A percentile compares a stretch with the other conserved stretches of the same genome.
phyloP scores from a whole-genome alignment of 441 rosid species.

The Viola pubescens region DNA sequence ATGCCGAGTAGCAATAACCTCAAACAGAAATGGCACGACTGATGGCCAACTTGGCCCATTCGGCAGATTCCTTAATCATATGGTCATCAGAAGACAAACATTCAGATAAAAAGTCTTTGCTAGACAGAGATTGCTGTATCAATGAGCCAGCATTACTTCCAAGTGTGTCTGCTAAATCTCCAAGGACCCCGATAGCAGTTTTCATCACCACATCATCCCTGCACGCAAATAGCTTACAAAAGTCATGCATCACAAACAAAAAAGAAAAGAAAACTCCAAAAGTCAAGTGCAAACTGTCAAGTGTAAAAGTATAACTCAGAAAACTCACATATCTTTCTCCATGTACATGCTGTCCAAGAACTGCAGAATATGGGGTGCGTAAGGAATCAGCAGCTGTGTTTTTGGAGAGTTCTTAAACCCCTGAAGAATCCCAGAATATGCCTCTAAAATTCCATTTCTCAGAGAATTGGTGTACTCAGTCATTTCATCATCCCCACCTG shows the following conservation, averaged over 20 bases:
- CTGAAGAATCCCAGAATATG: conserved; percentile 57
- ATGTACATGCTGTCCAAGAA: conserved; percentile 48
- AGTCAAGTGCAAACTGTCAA: background rate
- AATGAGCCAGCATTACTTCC: conserved; percentile 47
- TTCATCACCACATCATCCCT: conserved; percentile 55
- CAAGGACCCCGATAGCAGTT: conserved; percentile 52
- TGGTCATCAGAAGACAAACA: conserved; percentile 46
- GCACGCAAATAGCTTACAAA: conserved; percentile 1
- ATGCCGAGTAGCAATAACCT: conserved; percentile 18
- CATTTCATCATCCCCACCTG: conserved; percentile 49
- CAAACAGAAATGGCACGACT: conserved; percentile 46
- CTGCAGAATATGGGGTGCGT: conserved; percentile 47
- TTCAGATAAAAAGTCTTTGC: conserved; percentile 45
- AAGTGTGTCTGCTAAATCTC: conserved; percentile 54
- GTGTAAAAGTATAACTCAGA: background rate
- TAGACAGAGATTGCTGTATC: conserved; percentile 45
- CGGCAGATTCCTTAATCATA: conserved; percentile 78
- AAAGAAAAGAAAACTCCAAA: background rate
- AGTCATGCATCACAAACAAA: conserved; percentile 9
- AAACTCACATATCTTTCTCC: conserved; percentile 51
- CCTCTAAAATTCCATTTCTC: conserved; percentile 54
- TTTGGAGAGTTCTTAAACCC: conserved; percentile 50
- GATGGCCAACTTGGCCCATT: conserved; percentile 54
- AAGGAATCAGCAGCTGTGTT: conserved; percentile 47
- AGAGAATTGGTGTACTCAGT: conserved; percentile 47